Base-by-base conservation (phyloP, 768 basidiomycete species). In the Polyporus arcularius region DNA sequence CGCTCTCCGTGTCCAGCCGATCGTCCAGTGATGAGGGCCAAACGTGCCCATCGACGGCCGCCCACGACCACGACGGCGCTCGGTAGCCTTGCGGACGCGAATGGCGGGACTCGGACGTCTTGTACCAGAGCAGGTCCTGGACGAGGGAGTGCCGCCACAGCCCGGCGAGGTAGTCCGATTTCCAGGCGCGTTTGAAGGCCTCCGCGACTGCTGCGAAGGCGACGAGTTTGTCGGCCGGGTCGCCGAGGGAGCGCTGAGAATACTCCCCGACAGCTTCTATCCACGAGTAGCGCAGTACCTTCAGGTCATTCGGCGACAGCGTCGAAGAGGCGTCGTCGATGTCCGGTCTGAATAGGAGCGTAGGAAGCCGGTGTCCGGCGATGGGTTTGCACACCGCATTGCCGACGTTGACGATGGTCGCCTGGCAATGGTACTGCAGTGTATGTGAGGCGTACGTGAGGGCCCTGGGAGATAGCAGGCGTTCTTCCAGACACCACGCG, bases 61-160 rank as follows among this genome's bases (percentile, higher is more conserved):
- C 61, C 61, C 61, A 62, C 3, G 61, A 62, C 61, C 61, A 62
- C 18, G 56, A 49, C 12, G 61, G 61, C 26, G 55, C 61, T n/a
- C 52, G 38, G 40, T 54, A 58, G 28, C 31, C n/a, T 3, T 28
- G 21, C 10, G 47, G 48, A 2, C 56, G 51, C 18, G 41, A 38
- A n/a, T 53, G 30, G 28, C 52, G 52, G 21, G 40, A 30, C 40
- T 57, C 52, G 42, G 18, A 18, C 46, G 9, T 42, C 45, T 50
- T 46, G 38, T 43, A 46, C 61, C 61, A 62, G 15, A 62, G 57
- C 11, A 62, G 51, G 46, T 54, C 57, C 9, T 31, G 18, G 18
- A 55, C 15, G 16, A 62, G 40, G 15, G 56, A 32, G 31, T 28
- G 9, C 12, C 48, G 39, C 61, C 61, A 62, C 21, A 62, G 31